Base-by-base conservation (phyloP, 2,329 filamentous ascomycete genomes). In the Cladosporium colombiae region DNA sequence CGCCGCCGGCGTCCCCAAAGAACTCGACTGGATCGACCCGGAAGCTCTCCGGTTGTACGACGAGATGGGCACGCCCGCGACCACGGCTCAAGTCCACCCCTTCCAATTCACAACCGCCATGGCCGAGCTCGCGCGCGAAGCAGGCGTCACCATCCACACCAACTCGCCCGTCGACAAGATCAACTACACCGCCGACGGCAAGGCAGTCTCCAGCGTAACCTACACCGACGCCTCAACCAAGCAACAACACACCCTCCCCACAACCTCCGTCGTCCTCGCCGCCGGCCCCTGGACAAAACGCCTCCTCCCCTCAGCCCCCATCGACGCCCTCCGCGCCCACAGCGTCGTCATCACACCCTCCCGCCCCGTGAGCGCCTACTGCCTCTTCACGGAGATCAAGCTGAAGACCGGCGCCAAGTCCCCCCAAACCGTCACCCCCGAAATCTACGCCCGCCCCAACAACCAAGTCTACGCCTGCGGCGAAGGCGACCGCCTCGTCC, bases 391-490 rank as follows among this genome's bases (percentile, higher is more conserved):
- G 1, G 88, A 92, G 70, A 94, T 99, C 68, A 82, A 85, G 46
- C 83, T 97, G 1, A 33, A 46, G 10, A 52, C 16, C 7, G 11
- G 27, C 27, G 27, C 27, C 4, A 29, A 29, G 27, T 29, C n/a
- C 13, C 85, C 78, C 82, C 83, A 88, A 31, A 85, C 85, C 21
- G 92, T 92, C 14, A 89, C 92, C 29, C 95, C 95, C 0, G 95
- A 99, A 78, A 95, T 98, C 68, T 99, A 99, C 76, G 91, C 95
- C 0, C 86, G 95, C 4, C 93, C 93, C 0, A 90, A 92, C 75
- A 86, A 90, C 64, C 93, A 97, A 76, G 90, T 97, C 13, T 99
- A 99, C 77, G 93, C 92, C 0, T 99, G 95, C 75, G 95, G 93
- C 53, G 93, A 97, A 74, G 92, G 92, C 25, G 95, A 99, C 75